Evolutionary conservation across 2,329 filamentous ascomycete species (phyloP).

Genomic region (Verticillium longisporum): DNA sequence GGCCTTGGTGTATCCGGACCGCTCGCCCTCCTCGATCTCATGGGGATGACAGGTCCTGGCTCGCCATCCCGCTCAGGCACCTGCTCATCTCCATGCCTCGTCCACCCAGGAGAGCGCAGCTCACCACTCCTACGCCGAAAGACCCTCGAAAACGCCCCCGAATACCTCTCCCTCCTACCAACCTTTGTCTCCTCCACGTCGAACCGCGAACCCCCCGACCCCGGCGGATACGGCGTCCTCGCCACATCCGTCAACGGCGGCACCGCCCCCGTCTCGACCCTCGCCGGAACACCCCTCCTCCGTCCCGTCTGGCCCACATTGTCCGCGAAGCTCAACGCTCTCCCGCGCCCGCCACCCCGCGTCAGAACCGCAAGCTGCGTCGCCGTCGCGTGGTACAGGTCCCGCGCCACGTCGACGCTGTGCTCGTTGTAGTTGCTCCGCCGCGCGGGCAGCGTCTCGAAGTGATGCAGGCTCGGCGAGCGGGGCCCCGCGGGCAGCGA

Average conservation of each 20-base stretch:
- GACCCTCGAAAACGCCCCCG: slow-evolving; percentile 8
- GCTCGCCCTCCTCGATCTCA: background rate
- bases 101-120: background rate
- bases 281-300: slow-evolving; percentile 8
- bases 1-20: background rate
- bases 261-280: slow-evolving; percentile 4
- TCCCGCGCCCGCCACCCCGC: background rate
- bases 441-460: slow-evolving; percentile 10
- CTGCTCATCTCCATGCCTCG: background rate
- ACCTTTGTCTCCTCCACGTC: background rate
- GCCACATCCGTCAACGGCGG: background rate
- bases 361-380: slow-evolving; percentile 13
- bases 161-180: slow-evolving; percentile 6
- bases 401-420: slow-evolving; percentile 10
- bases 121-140: slow-evolving; percentile 4
- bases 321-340: slow-evolving; percentile 8
- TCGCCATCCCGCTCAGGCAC: background rate
- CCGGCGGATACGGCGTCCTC: background rate
- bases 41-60: background rate
- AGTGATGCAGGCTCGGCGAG: slow-evolving; percentile 11
- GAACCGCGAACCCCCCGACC: background rate
- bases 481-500: slow-evolving; percentile 7
- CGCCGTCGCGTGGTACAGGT: slow-evolving; percentile 17
- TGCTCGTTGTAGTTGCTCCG: slow-evolving; percentile 12
- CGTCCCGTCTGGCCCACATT: slow-evolving; percentile 7